These are phyloP conservation scores for Musa balbisiana DNA, from an alignment of 202 grass and related monocot species.

Conservation along the genomic window DNA sequence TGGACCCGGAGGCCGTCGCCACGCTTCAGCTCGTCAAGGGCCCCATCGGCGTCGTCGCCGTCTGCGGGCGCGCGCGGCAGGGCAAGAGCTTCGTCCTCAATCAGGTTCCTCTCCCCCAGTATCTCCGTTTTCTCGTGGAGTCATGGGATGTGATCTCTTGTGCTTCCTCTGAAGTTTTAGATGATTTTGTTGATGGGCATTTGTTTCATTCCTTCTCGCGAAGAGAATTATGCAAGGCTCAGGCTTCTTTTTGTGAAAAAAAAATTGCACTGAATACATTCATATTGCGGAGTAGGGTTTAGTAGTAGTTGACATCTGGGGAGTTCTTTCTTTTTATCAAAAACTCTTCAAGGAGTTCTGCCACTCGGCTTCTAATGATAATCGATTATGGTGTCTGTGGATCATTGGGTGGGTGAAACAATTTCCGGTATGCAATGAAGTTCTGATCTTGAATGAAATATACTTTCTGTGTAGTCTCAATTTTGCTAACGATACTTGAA, in stretches of 20 bases:
- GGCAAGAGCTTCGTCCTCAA: slow-evolving; percentile 80
- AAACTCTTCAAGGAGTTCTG: not conserved
- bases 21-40: slow-evolving; percentile 59
- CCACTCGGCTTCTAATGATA: not conserved
- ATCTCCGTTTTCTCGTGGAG: not conserved
- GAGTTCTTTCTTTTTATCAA: not conserved
- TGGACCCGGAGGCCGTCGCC: slow-evolving; percentile 59
- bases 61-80: slow-evolving; percentile 55
- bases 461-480: not conserved
- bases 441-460: not conserved
- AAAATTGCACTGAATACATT: not conserved
- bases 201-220: not conserved
- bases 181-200: not conserved
- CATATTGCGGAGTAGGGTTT: not conserved
- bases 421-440: not conserved
- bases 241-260: not conserved
- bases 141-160: not conserved
- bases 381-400: not conserved
- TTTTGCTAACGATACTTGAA: too few species aligned
- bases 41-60: slow-evolving; percentile 57
- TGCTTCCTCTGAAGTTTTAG: not conserved
- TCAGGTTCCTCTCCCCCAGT: slow-evolving; percentile 25
- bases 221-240: not conserved
- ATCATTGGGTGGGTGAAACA: not conserved
- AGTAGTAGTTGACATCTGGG: not conserved